phyloP scores from a whole-genome alignment of 768 basidiomycete genomes.

The Mycena filopes region DNA sequence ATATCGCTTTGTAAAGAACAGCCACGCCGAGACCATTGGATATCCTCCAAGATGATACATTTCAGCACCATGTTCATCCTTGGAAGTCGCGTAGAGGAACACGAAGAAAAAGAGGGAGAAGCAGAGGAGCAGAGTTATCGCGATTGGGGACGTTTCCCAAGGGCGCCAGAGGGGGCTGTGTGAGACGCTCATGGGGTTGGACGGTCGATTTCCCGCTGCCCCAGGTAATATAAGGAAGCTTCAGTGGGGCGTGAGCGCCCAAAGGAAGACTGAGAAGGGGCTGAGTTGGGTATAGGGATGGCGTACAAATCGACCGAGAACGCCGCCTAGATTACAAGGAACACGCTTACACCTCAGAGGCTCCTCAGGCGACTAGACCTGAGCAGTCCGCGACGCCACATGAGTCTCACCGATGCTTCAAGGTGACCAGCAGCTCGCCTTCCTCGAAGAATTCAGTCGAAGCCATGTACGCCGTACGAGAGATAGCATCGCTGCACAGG shows the following conservation, averaged over 20 bases:
- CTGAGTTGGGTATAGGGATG: not conserved
- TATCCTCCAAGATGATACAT: slow-evolving; percentile 38
- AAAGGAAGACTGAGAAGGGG: slow-evolving; percentile 13
- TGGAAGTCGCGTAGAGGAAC: not conserved
- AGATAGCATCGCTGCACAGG: too few species aligned
- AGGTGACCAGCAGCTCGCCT: too few species aligned
- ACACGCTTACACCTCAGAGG: slow-evolving; percentile 6
- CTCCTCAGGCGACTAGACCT: slow-evolving; percentile 14
- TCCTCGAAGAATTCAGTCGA: too few species aligned
- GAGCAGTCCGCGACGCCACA: not conserved
- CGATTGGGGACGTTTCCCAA: not conserved
- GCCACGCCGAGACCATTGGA: slow-evolving; percentile 43
- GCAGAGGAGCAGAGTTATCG: not conserved
- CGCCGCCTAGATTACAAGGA: slow-evolving; percentile 5
- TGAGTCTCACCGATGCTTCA: not conserved
- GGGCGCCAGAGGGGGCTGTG: not conserved
- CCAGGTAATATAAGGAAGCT: slow-evolving; percentile 9
- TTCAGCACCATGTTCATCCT: not conserved
- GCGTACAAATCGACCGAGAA: slow-evolving; percentile 14
- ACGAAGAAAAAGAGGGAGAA: not conserved
- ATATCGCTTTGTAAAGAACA: slow-evolving; percentile 43
- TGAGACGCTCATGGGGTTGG: not conserved
- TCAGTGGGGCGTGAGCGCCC: slow-evolving; percentile 15
- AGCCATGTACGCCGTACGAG: too few species aligned
- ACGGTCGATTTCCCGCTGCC: not conserved